Evolutionary conservation across 345 rosid species (phyloP).

Genomic region (Lepidium didymum): DNA sequence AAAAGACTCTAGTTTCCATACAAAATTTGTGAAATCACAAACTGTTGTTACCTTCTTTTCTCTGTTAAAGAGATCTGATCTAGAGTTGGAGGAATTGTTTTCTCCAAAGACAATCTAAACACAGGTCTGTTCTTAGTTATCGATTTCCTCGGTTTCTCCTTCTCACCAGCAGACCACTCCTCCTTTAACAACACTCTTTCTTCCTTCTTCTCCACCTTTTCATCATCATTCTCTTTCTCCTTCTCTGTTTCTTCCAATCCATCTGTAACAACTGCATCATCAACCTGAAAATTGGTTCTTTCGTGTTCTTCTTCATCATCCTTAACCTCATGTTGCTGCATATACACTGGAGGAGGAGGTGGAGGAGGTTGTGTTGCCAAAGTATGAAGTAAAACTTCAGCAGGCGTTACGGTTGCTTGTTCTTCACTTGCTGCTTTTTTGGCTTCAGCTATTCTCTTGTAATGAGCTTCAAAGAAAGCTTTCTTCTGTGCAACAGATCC

Average conservation of each 20-base stretch:
- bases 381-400: conserved; percentile 24
- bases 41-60: conserved; percentile 12
- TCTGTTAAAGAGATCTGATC: conserved; percentile 15
- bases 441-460: conserved; percentile 60
- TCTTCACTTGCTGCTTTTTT: conserved; percentile 46
- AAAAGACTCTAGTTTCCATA: background rate
- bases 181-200: conserved; percentile 1
- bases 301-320: background rate
- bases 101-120: conserved; percentile 33
- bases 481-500: conserved; percentile 85
- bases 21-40: background rate
- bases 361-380: conserved; percentile 27
- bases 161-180: conserved; percentile 8
- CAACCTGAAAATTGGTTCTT: conserved; percentile 9
- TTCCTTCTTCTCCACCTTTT: background rate
- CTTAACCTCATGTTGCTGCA: background rate
- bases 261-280: background rate
- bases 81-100: conserved; percentile 11
- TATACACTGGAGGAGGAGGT: background rate
- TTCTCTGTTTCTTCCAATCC: background rate
- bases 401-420: conserved; percentile 12
- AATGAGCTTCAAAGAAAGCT: conserved; percentile 82
- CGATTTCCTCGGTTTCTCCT: conserved; percentile 16
- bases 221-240: conserved; percentile 3
- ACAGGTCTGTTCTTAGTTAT: conserved; percentile 22